A percentile compares a stretch with the other conserved stretches of the same genome.
Conservation (phyloP, 352 stramenopile genomes). For the Globisporangium irregulare region DNA sequence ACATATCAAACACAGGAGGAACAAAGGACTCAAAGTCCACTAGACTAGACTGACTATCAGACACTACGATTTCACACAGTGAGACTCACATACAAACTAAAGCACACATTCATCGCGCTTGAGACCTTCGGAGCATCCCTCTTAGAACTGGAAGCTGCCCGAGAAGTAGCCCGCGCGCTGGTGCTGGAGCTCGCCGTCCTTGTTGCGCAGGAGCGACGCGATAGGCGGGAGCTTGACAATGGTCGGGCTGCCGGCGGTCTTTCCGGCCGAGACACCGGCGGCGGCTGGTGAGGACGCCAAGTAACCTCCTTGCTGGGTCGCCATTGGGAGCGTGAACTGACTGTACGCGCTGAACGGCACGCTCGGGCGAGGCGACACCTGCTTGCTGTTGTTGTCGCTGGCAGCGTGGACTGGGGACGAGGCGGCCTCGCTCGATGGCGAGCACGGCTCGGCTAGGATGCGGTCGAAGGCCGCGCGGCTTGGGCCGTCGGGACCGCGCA, state of each 20-base stretch:
- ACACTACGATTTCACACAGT: neutral
- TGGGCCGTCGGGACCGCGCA: slow-evolving; percentile 48
- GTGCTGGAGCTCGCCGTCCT: slow-evolving; percentile 20
- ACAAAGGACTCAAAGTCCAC: slow-evolving; percentile 1
- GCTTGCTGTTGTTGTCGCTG: slow-evolving; percentile 6
- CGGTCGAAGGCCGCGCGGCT: slow-evolving; percentile 59
- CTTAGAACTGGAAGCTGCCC: slow-evolving; percentile 22
- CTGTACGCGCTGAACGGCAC: slow-evolving; percentile 14
- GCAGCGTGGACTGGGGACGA: slow-evolving; percentile 25
- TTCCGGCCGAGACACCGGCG: slow-evolving; percentile 14
- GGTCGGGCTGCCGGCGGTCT: slow-evolving; percentile 26
- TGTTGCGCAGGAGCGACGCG: slow-evolving; percentile 48
- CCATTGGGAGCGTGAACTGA: slow-evolving; percentile 11
- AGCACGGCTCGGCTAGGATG: slow-evolving; percentile 62
- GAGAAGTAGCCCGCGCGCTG: slow-evolving; percentile 20
- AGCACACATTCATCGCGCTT: neutral
- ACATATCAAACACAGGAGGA: slow-evolving; percentile 11
- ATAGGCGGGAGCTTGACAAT: slow-evolving; percentile 53
- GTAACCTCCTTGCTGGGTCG: slow-evolving; percentile 2
- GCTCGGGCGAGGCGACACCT: slow-evolving; percentile 6
- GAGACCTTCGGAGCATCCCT: neutral
- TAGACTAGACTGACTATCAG: slow-evolving; percentile 5
- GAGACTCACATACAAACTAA: neutral
- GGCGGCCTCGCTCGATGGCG: slow-evolving; percentile 39
- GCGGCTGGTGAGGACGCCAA: slow-evolving; percentile 1